Base-by-base conservation (phyloP, 2,329 filamentous ascomycete genomes). In the Fusarium acutatum region DNA sequence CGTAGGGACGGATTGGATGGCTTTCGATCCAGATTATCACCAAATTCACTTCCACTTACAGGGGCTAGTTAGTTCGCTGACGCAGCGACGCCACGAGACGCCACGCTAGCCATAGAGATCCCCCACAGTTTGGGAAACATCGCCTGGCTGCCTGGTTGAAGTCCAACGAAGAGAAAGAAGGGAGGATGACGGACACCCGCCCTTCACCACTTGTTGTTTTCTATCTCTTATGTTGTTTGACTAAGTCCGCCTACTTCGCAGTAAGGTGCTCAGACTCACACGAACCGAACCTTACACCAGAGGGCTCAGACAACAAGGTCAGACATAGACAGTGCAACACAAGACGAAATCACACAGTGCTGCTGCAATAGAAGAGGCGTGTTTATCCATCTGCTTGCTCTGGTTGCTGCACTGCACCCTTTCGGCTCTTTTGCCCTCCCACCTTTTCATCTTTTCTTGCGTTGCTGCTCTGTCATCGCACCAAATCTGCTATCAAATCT, bases 381-480 rank as follows among this genome's bases (percentile, higher is more conserved):
- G 58, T 69, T 67, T 53, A 22, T 52, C 52, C 50, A 66, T 66
- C 64, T 67, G 28, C 50, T 67, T 60, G 46, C 38, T 40, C 35
- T 64, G 63, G 44, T 35, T 47, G 41, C 62, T 67, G 41, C 64
- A 44, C 43, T 46, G 66, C 67, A 69, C 65, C 67, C 69, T 67
- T 70, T 71, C 52, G 67, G 56, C 68, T 69, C 64, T 40, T 67
- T 69, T 74, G 72, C 69, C 64, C 72, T 73, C 73, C 64, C 64
- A 72, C 69, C 65, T 52, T 59, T 52, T 63, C 58, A 40, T 56
- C 52, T 52, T 41, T 35, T 62, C 54, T 38, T 60, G 54, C 43
- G 32, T 43, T 28, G 26, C 35, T 68, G 35, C 44, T 60, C 47
- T 72, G 49, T 62, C 54, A 30, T 68, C 64, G 69, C 54, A 71